Conservation (phyloP, 371 early-diverging fungal species). For the Syncephalastrum monosporum region DNA sequence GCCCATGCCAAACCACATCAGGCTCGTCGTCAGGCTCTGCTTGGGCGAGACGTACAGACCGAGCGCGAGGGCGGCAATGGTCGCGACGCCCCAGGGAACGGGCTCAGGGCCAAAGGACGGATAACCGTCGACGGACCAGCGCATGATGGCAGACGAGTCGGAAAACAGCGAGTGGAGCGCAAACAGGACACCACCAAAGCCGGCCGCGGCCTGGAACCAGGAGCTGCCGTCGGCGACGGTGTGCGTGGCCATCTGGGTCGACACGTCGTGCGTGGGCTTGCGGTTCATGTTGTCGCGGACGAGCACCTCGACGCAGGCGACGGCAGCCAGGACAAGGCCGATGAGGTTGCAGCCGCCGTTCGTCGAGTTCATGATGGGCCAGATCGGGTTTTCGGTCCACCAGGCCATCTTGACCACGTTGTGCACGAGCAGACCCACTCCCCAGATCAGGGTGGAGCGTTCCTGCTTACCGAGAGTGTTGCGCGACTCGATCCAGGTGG, state of each 20-base stretch:
- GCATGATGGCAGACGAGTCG: conserved; percentile 72
- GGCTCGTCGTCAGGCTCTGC: conserved; percentile 55
- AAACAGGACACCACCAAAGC: conserved; percentile 70
- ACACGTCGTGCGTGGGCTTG: conserved; percentile 5
- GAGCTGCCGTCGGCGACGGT: conserved; percentile 13
- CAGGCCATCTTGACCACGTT: conserved; percentile 73
- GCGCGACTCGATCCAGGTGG: conserved; percentile 57
- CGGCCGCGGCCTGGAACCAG: conserved; percentile 56
- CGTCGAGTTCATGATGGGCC: conserved; percentile 73
- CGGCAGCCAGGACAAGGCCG: conserved; percentile 60
- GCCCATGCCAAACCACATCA: conserved; percentile 62
- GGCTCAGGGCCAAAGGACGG: conserved; percentile 76
- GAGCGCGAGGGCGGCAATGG: conserved; percentile 57
- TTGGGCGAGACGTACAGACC: conserved; percentile 59
- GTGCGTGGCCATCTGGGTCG: conserved; percentile 4
- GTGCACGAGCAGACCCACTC: conserved; percentile 66
- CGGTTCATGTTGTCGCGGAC: conserved; percentile 33
- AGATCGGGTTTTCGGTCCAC: conserved; percentile 79
- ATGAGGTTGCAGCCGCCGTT: conserved; percentile 73
- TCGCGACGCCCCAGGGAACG: conserved; percentile 73
- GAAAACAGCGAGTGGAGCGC: conserved; percentile 74
- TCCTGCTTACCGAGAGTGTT: conserved; percentile 57
- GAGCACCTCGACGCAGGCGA: conserved; percentile 57
- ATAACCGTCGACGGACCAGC: conserved; percentile 78
- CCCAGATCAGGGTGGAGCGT: conserved; percentile 62